These are phyloP conservation scores for Bisporella sp. DNA, from an alignment of 2,329 filamentous ascomycete genomes.

Conservation along the genomic window DNA sequence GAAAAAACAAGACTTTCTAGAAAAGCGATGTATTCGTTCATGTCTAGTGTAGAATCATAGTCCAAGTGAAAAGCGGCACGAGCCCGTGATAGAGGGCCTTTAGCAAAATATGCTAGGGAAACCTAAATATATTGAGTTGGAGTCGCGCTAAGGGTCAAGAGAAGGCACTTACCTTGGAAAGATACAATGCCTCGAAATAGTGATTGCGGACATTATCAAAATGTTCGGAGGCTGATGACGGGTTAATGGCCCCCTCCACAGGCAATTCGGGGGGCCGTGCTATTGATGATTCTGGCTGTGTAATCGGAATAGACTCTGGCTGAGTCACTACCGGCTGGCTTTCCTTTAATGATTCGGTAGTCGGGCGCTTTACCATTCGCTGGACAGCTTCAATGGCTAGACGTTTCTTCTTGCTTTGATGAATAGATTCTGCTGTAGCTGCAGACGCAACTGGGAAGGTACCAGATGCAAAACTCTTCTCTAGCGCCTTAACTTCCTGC, in stretches of 20 bases:
- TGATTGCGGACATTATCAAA: slow-evolving; percentile 51
- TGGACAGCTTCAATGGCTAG: slow-evolving; percentile 58
- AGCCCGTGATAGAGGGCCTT: slow-evolving; percentile 70
- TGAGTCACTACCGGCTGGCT: slow-evolving; percentile 7
- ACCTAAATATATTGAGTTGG: slow-evolving; percentile 44
- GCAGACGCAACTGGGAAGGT: background rate
- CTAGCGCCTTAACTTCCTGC: slow-evolving; percentile 24
- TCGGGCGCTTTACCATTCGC: slow-evolving; percentile 46
- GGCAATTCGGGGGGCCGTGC: background rate
- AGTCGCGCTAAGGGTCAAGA: slow-evolving; percentile 20
- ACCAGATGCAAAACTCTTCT: background rate
- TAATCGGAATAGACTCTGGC: slow-evolving; percentile 2
- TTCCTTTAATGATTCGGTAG: slow-evolving; percentile 15
- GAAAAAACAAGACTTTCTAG: slow-evolving; percentile 62
- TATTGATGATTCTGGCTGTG: slow-evolving; percentile 4
- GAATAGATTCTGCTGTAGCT: slow-evolving; percentile 15
- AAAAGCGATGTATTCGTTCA: slow-evolving; percentile 59
- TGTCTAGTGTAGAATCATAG: slow-evolving; percentile 51
- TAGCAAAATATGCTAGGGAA: slow-evolving; percentile 76
- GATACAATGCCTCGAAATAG: slow-evolving; percentile 54
- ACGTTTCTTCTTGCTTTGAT: slow-evolving; percentile 41
- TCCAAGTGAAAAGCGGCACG: slow-evolving; percentile 63
- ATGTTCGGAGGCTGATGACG: slow-evolving; percentile 40
- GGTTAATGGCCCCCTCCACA: slow-evolving; percentile 5
- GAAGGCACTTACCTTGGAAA: slow-evolving; percentile 47